A percentile compares a stretch with the other conserved stretches of the same genome.
Conservation (phyloP, 371 early-diverging fungal species). For the Vairimorpha necatrix region DNA sequence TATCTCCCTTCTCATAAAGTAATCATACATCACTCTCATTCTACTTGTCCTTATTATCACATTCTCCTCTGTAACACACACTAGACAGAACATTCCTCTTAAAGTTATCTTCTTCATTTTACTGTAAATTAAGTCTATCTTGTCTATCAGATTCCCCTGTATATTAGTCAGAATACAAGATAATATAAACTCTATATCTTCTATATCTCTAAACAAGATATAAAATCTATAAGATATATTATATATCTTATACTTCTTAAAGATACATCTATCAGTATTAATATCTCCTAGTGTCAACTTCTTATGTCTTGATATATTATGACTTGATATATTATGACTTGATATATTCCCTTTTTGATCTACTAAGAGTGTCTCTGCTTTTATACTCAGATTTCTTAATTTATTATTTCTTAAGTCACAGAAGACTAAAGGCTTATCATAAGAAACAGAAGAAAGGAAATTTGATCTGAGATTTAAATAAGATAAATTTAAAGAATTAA, state of each 20-base stretch:
- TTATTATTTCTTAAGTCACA: slow-evolving; percentile 10
- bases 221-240: slow-evolving; percentile 2
- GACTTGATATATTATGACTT: not conserved
- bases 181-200: not conserved
- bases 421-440: not conserved
- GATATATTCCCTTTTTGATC: not conserved
- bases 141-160: not conserved
- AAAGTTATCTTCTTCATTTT: not conserved
- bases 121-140: not conserved
- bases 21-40: not conserved
- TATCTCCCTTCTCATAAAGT: slow-evolving; percentile 6
- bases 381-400: not conserved
- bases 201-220: not conserved
- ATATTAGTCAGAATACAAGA: not conserved
- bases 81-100: not conserved
- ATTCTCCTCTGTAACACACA: slow-evolving; percentile 12
- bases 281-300: not conserved
- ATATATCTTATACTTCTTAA: not conserved
- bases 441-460: not conserved
- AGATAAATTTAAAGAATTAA: not conserved
- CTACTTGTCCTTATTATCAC: slow-evolving; percentile 10
- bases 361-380: not conserved
- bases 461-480: slow-evolving; percentile 1
- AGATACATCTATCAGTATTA: not conserved
- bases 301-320: not conserved